Evolutionary conservation across 2,329 filamentous ascomycete species (phyloP).

Genomic region (Paraconiothyrium sp.): DNA sequence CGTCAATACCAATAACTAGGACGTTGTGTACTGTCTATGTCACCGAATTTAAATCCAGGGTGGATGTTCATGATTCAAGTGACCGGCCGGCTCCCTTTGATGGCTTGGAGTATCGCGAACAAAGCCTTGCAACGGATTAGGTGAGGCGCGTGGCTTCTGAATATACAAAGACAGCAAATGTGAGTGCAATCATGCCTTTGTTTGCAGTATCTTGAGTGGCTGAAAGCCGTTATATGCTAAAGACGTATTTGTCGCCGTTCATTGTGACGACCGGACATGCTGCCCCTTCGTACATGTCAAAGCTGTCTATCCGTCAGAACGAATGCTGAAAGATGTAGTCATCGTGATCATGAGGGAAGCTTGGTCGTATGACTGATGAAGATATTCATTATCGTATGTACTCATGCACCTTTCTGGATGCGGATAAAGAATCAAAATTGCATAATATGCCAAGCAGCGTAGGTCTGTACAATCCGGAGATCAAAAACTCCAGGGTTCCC

Average conservation of each 20-base stretch:
- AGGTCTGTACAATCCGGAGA: not conserved
- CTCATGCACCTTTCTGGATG: not conserved
- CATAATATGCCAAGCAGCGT: not conserved
- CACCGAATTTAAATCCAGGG: not conserved
- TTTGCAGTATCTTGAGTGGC: not conserved
- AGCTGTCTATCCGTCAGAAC: too few relatives aligned
- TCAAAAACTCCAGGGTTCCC: not conserved
- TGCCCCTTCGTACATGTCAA: too few relatives aligned
- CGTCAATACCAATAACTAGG: too few relatives aligned
- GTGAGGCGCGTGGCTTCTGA: not conserved
- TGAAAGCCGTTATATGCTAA: not conserved
- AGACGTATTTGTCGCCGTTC: not conserved
- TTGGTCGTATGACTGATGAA: not conserved
- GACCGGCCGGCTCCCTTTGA: not conserved
- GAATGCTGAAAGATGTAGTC: too few relatives aligned
- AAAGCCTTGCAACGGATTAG: not conserved
- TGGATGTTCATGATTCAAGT: not conserved
- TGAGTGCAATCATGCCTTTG: not conserved
- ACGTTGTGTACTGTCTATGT: too few relatives aligned
- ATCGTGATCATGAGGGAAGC: not conserved
- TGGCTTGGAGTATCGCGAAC: not conserved
- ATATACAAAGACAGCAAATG: not conserved
- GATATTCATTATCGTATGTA: not conserved
- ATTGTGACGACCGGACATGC: not conserved
- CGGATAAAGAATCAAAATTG: not conserved